A percentile compares a stretch with the other conserved stretches of the same genome.
Conservation (phyloP, 257 asterid species). For the Solanum medicagineum region DNA sequence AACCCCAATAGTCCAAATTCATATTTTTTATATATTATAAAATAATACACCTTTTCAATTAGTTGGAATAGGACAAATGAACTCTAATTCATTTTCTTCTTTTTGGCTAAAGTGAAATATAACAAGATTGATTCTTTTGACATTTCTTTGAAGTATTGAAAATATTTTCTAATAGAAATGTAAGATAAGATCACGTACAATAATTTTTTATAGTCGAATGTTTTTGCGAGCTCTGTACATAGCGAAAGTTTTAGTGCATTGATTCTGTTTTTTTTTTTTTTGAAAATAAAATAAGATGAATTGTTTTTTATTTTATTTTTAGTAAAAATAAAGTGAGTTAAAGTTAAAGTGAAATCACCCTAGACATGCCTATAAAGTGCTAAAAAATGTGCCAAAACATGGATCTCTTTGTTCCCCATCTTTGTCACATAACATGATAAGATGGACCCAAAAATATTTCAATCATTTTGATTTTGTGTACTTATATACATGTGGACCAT, state of each 20-base stretch:
- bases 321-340: background rate
- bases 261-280: accelerated
- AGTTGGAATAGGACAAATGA: background rate
- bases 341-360: background rate
- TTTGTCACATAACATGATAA: background rate
- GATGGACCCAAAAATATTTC: background rate
- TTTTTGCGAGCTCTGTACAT: accelerated
- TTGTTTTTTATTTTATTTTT: background rate
- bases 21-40: background rate
- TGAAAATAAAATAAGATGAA: background rate
- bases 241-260: no score
- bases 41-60: background rate
- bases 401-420: background rate
- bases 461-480: background rate
- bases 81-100: background rate
- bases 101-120: background rate
- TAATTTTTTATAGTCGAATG: accelerated
- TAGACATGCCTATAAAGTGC: background rate
- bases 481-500: background rate
- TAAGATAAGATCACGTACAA: accelerated
- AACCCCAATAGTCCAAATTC: background rate
- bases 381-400: background rate
- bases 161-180: accelerated
- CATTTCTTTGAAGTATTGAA: background rate
- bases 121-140: background rate